Conservation (phyloP, 116 monocot species). For the Cymodocea nodosa region DNA sequence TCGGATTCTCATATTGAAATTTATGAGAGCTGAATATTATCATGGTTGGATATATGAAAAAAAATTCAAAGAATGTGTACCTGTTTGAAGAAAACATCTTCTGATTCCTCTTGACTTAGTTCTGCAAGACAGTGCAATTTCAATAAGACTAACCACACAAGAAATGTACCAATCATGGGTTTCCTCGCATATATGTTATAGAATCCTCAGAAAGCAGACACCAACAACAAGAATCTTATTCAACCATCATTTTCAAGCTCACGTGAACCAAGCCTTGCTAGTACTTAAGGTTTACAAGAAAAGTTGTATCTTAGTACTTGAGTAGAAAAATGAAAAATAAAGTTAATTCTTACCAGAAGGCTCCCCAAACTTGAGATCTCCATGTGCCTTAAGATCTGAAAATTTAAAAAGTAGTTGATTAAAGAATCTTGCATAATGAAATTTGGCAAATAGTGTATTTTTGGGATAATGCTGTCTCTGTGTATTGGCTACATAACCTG, state of each 20-base stretch:
- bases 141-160: background rate
- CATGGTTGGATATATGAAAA: too few species aligned
- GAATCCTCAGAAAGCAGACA: too few species aligned
- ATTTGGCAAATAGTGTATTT: background rate
- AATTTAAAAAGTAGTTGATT: background rate
- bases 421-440: background rate
- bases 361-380: constrained; percentile 61
- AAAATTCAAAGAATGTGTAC: constrained; percentile 15
- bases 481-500: too few species aligned
- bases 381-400: constrained; percentile 67
- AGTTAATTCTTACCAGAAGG: constrained; percentile 49
- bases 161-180: background rate
- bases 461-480: background rate
- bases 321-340: background rate
- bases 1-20: too few species aligned
- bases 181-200: too few species aligned
- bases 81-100: constrained; percentile 93
- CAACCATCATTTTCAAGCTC: too few species aligned
- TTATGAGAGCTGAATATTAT: too few species aligned
- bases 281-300: background rate
- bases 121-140: constrained; percentile 33
- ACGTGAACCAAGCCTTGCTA: background rate
- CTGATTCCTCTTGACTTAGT: constrained; percentile 59
- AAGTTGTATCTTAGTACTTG: background rate
- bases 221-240: too few species aligned